Conservation (phyloP, 257 asterid genomes). For the Solanum ahanhuiri region DNA sequence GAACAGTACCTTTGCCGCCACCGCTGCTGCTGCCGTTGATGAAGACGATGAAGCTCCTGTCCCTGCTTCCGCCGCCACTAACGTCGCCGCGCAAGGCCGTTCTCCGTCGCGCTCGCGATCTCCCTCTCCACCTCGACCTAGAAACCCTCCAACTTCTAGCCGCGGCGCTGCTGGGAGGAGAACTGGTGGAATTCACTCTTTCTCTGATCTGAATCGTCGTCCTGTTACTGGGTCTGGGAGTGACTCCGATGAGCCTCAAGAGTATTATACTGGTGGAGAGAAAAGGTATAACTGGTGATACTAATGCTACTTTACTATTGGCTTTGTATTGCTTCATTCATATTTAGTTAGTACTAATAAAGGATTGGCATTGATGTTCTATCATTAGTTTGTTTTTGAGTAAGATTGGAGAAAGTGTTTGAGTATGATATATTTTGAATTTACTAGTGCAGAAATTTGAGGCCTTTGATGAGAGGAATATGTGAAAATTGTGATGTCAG, state of each 20-base stretch:
- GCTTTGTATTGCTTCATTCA: background rate
- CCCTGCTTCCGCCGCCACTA: conserved; percentile 3
- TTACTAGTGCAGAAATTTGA: background rate
- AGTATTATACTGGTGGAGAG: conserved; percentile 75
- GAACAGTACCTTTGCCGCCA: conserved; percentile 9
- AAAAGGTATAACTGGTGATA: conserved; percentile 37
- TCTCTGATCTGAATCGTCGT: conserved; percentile 60
- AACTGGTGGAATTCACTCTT: conserved; percentile 40
- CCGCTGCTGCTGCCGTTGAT: conserved; percentile 1
- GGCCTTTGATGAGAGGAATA: background rate
- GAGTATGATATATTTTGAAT: background rate
- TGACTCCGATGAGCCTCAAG: conserved; percentile 80
- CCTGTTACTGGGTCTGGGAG: conserved; percentile 37
- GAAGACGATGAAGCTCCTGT: background rate
- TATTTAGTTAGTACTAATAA: background rate
- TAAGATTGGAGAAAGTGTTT: background rate
- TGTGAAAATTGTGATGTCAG: background rate
- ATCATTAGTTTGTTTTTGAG: background rate
- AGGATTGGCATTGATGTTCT: background rate
- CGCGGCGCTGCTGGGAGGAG: conserved; percentile 16
- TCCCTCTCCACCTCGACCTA: conserved; percentile 21
- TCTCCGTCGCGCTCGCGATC: conserved; percentile 24
- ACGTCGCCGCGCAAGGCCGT: background rate
- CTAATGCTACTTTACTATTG: background rate
- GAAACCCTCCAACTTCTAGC: background rate